phyloP scores from a whole-genome alignment of 1,284 basidiomycete species.

The Ceratobasidium sp. region DNA sequence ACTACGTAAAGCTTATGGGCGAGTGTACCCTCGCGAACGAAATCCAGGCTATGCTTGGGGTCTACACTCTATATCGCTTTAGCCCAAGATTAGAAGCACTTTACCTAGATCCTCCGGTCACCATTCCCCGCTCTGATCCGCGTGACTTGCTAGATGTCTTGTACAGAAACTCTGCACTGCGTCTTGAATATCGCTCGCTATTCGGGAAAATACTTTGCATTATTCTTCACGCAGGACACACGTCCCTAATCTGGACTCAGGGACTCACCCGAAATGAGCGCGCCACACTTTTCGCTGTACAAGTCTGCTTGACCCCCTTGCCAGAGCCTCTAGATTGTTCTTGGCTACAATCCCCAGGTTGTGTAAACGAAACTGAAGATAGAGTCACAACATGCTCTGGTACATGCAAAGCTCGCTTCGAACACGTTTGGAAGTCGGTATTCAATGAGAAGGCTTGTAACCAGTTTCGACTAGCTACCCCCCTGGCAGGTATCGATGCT shows the following conservation, averaged over 20 bases:
- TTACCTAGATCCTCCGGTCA: no score
- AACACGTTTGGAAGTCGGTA: no score
- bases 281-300: background rate
- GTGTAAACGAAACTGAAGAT: background rate
- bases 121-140: background rate
- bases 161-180: background rate
- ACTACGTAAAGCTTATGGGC: background rate
- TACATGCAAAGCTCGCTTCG: background rate
- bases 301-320: background rate
- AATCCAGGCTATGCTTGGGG: background rate
- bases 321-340: background rate
- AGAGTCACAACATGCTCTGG: background rate
- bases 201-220: slow-evolving; percentile 16
- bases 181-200: background rate
- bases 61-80: background rate
- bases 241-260: background rate
- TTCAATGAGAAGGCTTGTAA: no score
- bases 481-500: no score
- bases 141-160: background rate
- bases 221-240: slow-evolving; percentile 13
- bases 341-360: background rate
- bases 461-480: no score
- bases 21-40: background rate
- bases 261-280: slow-evolving; percentile 10
- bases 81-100: background rate